Evolutionary conservation across 2,329 filamentous ascomycete genomes (phyloP), one percentile per base, ranked within the genome.

Genomic region (Pseudogymnoascus sp.): DNA sequence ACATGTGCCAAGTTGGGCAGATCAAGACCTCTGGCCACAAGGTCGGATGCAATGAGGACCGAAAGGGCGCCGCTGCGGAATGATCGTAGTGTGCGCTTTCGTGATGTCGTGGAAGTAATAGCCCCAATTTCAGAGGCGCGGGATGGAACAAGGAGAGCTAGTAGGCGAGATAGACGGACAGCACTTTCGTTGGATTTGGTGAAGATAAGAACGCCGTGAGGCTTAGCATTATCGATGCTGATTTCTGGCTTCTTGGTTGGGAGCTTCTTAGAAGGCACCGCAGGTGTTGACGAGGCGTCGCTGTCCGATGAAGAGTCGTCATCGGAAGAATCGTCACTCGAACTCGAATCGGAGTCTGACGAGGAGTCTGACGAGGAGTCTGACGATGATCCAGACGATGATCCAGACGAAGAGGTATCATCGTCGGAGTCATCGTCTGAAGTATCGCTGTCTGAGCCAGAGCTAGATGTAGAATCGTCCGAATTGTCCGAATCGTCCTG

Each of bases 1-100:
- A 97, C 91, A 71, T 96, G 90, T 36, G 87, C 86, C 55, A 97
- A 82, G 55, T 84, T 82, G 0, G 85, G 84, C 10, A 96, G 81
- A 74, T 97, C 93, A 27, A 97, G 85, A 69, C 93, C 94, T 66
- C 93, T 89, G 2, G 92, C 91, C 0, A 94, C 91, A n/a, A 95
- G 88, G 72, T 97, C 93, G 0, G 94, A 96, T 0, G 92, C 92
- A 51, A 97, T 87, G 44, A 97, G 84, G 55, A 96, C 85, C 5
- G 86, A 86, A 27, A 90, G 75, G 63, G 83, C 83, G 63, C 81
- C 81, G 6, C 78, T 74, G 3, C 81, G 76, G 73, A 93, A 92
- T n/a, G 83, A 81, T 27, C 81, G 80, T 25, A 92, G 79, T 0
- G 87, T 85, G 68, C 85, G 86, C 64, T 84, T 83, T 13, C 89